Evolutionary conservation across 768 basidiomycete genomes (phyloP).

Genomic region (Naganishia kalamii): DNA sequence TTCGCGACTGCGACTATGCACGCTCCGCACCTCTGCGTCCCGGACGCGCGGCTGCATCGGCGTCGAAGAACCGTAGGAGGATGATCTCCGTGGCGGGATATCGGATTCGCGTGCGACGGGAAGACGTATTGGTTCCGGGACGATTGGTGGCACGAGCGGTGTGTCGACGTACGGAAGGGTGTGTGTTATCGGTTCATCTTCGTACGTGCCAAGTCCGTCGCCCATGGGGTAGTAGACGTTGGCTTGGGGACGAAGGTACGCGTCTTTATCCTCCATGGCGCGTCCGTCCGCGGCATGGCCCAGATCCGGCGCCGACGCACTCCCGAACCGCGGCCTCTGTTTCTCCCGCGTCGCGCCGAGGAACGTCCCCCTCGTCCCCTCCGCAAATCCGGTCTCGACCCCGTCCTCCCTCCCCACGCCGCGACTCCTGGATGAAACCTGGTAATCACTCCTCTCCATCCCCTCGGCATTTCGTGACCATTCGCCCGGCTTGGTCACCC

Average conservation of each 20-base stretch:
- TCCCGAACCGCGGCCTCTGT: no score
- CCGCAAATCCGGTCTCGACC: not conserved
- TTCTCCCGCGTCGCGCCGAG: no score
- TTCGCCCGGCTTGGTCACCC: conserved; percentile 2
- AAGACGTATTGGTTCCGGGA: not conserved
- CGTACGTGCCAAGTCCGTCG: not conserved
- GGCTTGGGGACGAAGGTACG: not conserved
- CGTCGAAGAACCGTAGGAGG: no score
- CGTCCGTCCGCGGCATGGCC: no score
- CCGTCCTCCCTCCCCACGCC: no score
- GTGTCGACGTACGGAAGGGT: no score
- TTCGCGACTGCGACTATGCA: no score
- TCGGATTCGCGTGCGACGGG: not conserved
- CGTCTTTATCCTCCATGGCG: conserved; percentile 1
- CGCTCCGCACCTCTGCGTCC: no score
- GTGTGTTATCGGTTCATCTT: not conserved
- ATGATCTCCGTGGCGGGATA: not conserved
- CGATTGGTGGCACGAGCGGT: no score
- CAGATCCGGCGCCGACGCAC: no score
- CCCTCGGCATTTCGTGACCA: conserved; percentile 6
- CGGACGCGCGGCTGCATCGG: no score
- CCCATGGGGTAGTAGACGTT: conserved; percentile 4
- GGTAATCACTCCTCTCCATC: not conserved
- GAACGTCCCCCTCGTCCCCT: not conserved
- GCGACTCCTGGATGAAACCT: no score